Evolutionary conservation across 2,329 filamentous ascomycete species (phyloP), one percentile per base, ranked within the genome.

Genomic region (Pseudocercospora eumusae): DNA sequence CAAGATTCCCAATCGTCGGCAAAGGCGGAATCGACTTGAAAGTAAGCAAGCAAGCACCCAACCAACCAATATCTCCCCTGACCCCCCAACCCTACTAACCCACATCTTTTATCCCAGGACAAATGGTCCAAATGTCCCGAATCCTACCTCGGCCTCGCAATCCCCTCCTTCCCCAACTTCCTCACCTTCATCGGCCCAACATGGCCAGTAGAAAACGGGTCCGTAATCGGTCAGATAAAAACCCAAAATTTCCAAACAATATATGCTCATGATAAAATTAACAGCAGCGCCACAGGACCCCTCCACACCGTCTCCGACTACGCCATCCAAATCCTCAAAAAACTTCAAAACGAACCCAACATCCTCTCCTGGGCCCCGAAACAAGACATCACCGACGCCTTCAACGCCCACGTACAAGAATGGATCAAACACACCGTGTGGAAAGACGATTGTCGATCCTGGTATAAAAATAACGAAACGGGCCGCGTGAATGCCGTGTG

Each of bases 401-500:
- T 80, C 72, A 80, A 80, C 61, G 73, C 74, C 23, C 78, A 81
- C 57, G 73, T 75, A 1, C 60, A 68, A 66, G 78, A 80, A 60
- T 82, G 78, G 78, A 75, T 81, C 66, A 81, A 79, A 67, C 77
- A 81, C 61, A 82, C 79, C 0, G 79, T 82, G 7, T 83, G 79
- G 79, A 80, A 78, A 60, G 75, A 77, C 23, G 73, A 76, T 5
- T 81, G 80, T 59, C 74, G 78, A 57, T 61, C 50, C 8, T 65
- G 64, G 69, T 81, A 81, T 70, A 79, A 78, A 67, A 77, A 83
- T 68, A 78, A 79, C 60, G 75, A 76, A 21, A 80, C 77, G 1
- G 79, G 78, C n/a, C 72, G 78, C 5, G 78, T 81, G 18, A 75
- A 75, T 70, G 64, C 81, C 2, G 73, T 84, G 1, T 84, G 78